Base-by-base conservation (phyloP, 148 eudicot species). In the Rhododendron williamsianum region DNA sequence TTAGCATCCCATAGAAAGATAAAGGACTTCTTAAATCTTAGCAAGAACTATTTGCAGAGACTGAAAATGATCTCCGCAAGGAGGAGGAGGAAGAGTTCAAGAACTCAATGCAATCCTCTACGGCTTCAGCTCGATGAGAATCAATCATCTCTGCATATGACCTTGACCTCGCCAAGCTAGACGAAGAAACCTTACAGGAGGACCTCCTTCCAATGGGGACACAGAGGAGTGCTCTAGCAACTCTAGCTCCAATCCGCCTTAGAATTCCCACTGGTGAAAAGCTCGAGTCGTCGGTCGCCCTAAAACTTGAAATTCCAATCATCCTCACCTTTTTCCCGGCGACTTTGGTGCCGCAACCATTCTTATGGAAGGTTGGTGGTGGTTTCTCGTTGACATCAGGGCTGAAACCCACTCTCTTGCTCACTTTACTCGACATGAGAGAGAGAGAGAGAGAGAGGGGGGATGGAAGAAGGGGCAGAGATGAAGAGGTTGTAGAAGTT, bases 21-120 rank as follows among this genome's bases (percentile, higher is more conserved):
- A 9, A 81, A 21, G 36, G 12, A 78, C 80, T 52, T 41, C 74
- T 76, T 15, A 13, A 51, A 3, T 54, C 19, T 45, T 74, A 49
- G 33, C 71, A 82, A 41, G 83, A 87, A 60, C 60, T 30, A 12
- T 69, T 73, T 38, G 83, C 69, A 65, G 90, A 85, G 78, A 89
- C 89, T 9, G 89, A 87, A 76, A 63, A 82, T 18, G 87, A 85
- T 87, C 87, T 78, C 30, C 74, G 86, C 80, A 89, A 43, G 15
- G 81, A 86, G 77, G 76, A 21, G 77, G 81, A 30, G 91, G 87
- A 38, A 83, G 89, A 88, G 58, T 92, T 91, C 83, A 92, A 89
- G 88, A 92, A 92, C 87, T 92, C 91, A 52, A 92, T 92, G 73
- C 93, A 92, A 51, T 91, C 94, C 80, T 89, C 91, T 9, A 92